Base-by-base conservation (phyloP, 2,329 filamentous ascomycete genomes). In the Leptographium radiaticola region DNA sequence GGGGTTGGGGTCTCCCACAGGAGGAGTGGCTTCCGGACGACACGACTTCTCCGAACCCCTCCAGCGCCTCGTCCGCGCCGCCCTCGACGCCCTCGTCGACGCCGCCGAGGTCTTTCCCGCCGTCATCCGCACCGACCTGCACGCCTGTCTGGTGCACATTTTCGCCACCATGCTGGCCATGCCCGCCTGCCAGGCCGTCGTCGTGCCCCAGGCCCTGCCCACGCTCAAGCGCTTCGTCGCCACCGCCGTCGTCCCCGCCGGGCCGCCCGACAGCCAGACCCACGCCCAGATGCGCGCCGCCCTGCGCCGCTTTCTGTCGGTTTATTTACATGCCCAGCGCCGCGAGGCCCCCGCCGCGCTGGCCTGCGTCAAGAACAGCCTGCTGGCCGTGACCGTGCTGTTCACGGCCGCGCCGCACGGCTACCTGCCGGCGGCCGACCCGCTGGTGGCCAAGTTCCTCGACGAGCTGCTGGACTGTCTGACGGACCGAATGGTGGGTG, bases 121-220 rank as follows among this genome's bases (percentile, higher is more conserved):
- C 2, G 90, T 98, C 62, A 98, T 98, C 72, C 93, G 93, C 65
- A 91, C 89, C 11, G 93, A 98, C 66, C 76, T 98, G 8, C 89
- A 97, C 64, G 91, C 93, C 42, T 97, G 91, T 64, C 95, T 97
- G 60, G 80, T 98, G 50, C 90, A 98, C 71, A 95, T 97, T 53
- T 96, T 97, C 65, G 86, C 88, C 53, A 95, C 89, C 0, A 93
- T 95, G 55, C 78, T 98, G 13, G 86, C 87, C 15, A 96, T 89
- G 0, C 85, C 87, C 0, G 76, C 82, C 12, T 97, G 91, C 63
- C 94, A 98, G 68, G 81, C 87, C 31, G 78, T 88, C 40, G 88
- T 97, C 36, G 84, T 97, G 1, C 91, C 93, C 0, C 87, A 94
- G 67, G 84, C 89, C 3, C 76, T 98, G 16, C 88, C 93, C 0